Conservation (phyloP, 31 red algal species). For the Endocladia muricata region DNA sequence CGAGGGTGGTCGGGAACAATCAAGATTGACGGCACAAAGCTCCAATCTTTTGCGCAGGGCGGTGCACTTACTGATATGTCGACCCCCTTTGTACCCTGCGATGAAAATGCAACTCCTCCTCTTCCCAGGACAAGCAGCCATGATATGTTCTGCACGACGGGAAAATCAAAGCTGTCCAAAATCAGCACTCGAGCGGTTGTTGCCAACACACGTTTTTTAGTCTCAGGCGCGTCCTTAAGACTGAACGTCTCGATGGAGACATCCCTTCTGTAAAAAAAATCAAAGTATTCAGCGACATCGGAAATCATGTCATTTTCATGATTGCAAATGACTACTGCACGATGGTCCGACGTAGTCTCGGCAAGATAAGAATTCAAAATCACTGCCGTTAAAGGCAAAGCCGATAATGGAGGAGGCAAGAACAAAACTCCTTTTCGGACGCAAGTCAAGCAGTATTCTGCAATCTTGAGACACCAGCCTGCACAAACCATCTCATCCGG, state of each 20-base stretch:
- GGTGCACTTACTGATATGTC: too few species aligned
- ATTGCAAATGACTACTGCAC: conserved; percentile 42
- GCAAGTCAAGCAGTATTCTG: conserved; percentile 17
- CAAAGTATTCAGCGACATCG: conserved; percentile 30
- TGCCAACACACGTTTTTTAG: not conserved
- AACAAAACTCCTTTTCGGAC: conserved; percentile 23
- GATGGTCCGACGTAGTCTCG: conserved; percentile 19
- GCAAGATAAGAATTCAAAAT: conserved; percentile 33
- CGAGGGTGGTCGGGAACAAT: conserved; percentile 30
- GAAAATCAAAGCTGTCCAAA: conserved; percentile 43
- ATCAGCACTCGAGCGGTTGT: conserved; percentile 33
- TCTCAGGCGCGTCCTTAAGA: conserved; percentile 18
- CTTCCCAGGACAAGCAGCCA: not conserved
- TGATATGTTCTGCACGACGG: not conserved
- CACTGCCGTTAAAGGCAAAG: conserved; percentile 15
- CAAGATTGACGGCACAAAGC: conserved; percentile 10
- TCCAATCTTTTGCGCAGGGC: conserved; percentile 5
- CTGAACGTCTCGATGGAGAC: conserved; percentile 33
- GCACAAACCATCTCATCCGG: conserved; percentile 45
- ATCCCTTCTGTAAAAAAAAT: conserved; percentile 15
- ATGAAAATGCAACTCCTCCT: not conserved
- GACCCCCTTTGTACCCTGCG: not conserved
- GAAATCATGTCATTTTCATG: conserved; percentile 22
- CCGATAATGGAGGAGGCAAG: conserved; percentile 39
- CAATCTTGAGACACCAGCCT: conserved; percentile 29